Evolutionary conservation across 306 rosid species (phyloP).

Genomic region (Quercus agrifolia): DNA sequence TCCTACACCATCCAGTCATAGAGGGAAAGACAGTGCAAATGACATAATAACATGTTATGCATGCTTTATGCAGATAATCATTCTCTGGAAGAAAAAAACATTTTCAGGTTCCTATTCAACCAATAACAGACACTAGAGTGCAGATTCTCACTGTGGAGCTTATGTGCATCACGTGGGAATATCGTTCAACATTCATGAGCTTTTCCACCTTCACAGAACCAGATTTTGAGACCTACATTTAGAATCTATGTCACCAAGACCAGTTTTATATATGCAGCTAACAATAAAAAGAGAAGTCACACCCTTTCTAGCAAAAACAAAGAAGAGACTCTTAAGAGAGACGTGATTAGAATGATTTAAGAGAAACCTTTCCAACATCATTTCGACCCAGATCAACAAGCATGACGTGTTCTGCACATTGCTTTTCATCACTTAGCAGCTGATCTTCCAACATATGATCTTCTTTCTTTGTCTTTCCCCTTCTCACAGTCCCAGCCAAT

Average conservation of each 20-base stretch:
- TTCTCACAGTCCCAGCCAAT: conserved; percentile 72
- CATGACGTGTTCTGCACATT: conserved; percentile 84
- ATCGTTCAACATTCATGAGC: conserved; percentile 72
- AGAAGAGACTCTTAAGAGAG: neutral
- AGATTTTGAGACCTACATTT: conserved; percentile 55
- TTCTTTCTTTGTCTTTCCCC: conserved; percentile 59
- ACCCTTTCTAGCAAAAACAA: neutral
- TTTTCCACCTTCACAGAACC: conserved; percentile 80
- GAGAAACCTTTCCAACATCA: conserved; percentile 84
- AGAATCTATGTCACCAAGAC: conserved; percentile 23
- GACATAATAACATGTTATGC: neutral
- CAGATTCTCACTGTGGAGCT: conserved; percentile 74
- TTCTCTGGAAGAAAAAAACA: too few relatives aligned
- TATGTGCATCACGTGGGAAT: conserved; percentile 95
- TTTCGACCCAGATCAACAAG: conserved; percentile 89
- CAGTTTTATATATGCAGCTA: conserved; percentile 9
- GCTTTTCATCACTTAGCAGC: conserved; percentile 67
- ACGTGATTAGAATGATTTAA: conserved; percentile 8
- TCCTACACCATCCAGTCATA: neutral
- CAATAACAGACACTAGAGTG: neutral
- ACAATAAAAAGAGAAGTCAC: neutral
- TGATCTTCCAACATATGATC: conserved; percentile 48
- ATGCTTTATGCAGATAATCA: neutral
- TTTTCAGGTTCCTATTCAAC: neutral
- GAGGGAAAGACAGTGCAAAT: neutral